phyloP scores from a whole-genome alignment of 2,329 filamentous ascomycete genomes.

The Talaromyces sp. region DNA sequence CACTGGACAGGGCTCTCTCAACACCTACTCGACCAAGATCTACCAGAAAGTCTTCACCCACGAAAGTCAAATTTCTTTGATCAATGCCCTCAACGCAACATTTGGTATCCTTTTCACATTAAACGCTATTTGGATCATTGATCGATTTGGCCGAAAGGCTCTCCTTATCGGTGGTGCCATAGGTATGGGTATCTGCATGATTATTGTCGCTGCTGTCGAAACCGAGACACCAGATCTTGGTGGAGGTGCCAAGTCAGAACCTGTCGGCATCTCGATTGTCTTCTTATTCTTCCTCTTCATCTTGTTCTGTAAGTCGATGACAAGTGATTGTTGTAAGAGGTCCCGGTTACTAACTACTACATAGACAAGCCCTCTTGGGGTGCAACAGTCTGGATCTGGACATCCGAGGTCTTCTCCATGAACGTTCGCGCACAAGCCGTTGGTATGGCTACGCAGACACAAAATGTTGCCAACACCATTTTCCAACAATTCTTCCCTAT shows the following conservation, averaged over 20 bases:
- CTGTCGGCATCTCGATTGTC: slow-evolving; percentile 69
- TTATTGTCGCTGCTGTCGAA: slow-evolving; percentile 63
- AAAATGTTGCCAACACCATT: slow-evolving; percentile 68
- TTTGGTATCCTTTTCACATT: slow-evolving; percentile 73
- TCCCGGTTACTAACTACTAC: slow-evolving; percentile 25
- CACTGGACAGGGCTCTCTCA: slow-evolving; percentile 72
- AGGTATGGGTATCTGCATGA: slow-evolving; percentile 72
- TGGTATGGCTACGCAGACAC: slow-evolving; percentile 65
- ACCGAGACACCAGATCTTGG: slow-evolving; percentile 58
- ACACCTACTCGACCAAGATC: slow-evolving; percentile 72
- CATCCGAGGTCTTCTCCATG: slow-evolving; percentile 69
- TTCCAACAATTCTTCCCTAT: slow-evolving; percentile 72
- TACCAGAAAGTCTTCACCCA: slow-evolving; percentile 70
- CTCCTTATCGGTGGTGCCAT: slow-evolving; percentile 68
- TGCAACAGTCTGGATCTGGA: slow-evolving; percentile 72
- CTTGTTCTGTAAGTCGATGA: slow-evolving; percentile 42
- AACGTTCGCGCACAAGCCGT: slow-evolving; percentile 73
- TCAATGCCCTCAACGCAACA: slow-evolving; percentile 74
- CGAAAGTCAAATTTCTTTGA: slow-evolving; percentile 65
- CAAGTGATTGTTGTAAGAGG: neutral
- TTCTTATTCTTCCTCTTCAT: slow-evolving; percentile 69
- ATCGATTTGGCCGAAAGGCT: slow-evolving; percentile 71
- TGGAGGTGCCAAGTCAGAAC: slow-evolving; percentile 57
- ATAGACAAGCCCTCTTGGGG: slow-evolving; percentile 70
- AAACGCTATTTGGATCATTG: slow-evolving; percentile 73